These are phyloP conservation scores for Diversispora eburnea DNA, from an alignment of 192 early-diverging fungal genomes.

Conservation along the genomic window DNA sequence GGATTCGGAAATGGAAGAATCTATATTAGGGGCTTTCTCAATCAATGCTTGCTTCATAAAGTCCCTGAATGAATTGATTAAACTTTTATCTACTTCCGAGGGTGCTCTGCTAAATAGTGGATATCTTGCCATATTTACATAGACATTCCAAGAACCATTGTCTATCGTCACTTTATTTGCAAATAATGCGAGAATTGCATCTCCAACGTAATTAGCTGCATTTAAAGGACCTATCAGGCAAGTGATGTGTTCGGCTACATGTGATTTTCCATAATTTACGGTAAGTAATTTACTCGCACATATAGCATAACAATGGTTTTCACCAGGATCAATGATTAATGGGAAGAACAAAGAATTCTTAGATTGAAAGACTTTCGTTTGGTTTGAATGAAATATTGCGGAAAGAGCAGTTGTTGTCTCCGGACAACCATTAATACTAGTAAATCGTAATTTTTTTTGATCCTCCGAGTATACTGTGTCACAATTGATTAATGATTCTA, in stretches of 20 bases:
- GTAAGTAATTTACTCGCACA: constrained; percentile 14
- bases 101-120: constrained; percentile 5
- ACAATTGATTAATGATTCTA: background rate
- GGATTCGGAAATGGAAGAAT: too few relatives aligned
- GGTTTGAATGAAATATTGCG: constrained; percentile 3
- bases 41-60: constrained; percentile 20
- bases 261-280: constrained; percentile 11
- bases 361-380: background rate
- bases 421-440: constrained; percentile 1
- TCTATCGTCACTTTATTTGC: constrained; percentile 2
- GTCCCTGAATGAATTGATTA: constrained; percentile 13
- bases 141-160: background rate
- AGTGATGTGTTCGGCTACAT: constrained; percentile 24
- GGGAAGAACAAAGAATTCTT: constrained; percentile 21
- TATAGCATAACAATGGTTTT: constrained; percentile 1
- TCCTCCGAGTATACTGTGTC: background rate
- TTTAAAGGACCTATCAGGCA: constrained; percentile 15
- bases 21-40: background rate
- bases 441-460: constrained; percentile 11
- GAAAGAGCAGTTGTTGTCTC: constrained; percentile 1
- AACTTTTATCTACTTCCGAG: background rate
- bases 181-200: constrained; percentile 16
- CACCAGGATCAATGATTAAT: constrained; percentile 1
- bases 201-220: constrained; percentile 2
- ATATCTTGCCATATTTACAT: constrained; percentile 15